Conservation (phyloP, 2,329 filamentous ascomycete species). For the Ophiostoma fasciatum region DNA sequence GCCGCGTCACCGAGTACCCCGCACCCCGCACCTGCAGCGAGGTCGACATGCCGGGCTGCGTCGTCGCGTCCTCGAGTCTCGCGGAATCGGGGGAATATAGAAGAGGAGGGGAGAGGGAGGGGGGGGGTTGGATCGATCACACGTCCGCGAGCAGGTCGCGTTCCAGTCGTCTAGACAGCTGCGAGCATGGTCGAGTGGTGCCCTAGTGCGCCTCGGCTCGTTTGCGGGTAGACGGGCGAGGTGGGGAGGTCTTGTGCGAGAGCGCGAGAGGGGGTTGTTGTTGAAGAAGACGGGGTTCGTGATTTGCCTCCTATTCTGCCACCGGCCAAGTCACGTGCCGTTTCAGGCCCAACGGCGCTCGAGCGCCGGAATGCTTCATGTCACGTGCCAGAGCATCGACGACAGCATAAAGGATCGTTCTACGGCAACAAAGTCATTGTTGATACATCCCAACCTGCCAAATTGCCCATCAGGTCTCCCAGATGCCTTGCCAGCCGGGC, state of each 20-base stretch:
- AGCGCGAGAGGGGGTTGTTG: neutral
- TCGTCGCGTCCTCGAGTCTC: no score
- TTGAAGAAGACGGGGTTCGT: neutral
- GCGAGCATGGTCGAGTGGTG: neutral
- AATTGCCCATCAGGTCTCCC: no score
- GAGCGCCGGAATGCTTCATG: no score
- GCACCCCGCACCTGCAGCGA: conserved; percentile 18
- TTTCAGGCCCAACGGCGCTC: conserved; percentile 1
- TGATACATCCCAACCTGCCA: no score
- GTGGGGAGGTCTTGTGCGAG: neutral
- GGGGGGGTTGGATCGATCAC: no score
- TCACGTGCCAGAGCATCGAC: no score
- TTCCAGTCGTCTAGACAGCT: neutral
- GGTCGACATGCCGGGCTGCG: conserved; percentile 13
- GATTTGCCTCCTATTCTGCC: no score
- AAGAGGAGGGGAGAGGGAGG: neutral
- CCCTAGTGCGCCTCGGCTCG: neutral
- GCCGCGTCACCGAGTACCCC: conserved; percentile 15
- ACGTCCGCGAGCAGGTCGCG: neutral
- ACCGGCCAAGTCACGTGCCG: conserved; percentile 5
- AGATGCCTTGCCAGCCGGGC: no score
- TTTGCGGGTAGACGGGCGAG: neutral
- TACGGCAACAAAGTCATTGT: no score
- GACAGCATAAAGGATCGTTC: no score
- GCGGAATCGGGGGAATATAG: no score